Percentiles rank a stretch among this genome's conserved stretches.
These are phyloP conservation scores for Drechslerella stenobrocha DNA, from an alignment of 2,329 filamentous ascomycete genomes.

Conservation along the genomic window DNA sequence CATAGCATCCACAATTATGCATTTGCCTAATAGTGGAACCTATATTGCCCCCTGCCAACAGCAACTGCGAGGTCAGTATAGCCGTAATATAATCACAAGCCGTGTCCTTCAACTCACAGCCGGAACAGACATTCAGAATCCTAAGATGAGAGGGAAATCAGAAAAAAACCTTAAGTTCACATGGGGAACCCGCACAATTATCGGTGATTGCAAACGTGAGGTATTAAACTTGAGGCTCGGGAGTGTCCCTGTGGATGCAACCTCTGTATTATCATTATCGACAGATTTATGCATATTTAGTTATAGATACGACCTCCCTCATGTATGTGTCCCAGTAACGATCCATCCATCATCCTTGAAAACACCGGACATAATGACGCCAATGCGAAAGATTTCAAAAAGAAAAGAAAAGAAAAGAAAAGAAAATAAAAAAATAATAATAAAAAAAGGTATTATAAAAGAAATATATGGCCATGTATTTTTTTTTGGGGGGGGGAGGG, in stretches of 20 bases:
- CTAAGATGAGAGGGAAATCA: not conserved
- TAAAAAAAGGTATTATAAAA: not conserved
- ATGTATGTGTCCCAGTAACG: conserved; percentile 13
- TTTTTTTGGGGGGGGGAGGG: too few species aligned
- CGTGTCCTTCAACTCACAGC: not conserved
- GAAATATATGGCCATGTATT: not conserved
- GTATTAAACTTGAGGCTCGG: not conserved
- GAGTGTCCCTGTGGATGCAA: too few species aligned
- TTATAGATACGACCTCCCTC: conserved; percentile 25
- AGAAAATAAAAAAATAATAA: too few species aligned
- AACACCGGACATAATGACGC: not conserved
- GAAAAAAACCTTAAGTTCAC: not conserved
- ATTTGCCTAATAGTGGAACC: conserved; percentile 47
- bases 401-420: too few species aligned
- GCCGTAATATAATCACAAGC: conserved; percentile 33
- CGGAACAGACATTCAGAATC: too few species aligned
- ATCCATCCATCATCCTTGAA: not conserved
- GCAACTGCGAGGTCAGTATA: too few species aligned
- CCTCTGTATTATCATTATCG: conserved; percentile 31
- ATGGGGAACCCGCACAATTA: not conserved
- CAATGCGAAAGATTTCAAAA: not conserved
- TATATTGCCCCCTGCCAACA: too few species aligned
- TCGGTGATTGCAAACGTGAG: not conserved
- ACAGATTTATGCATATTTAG: not conserved
- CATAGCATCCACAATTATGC: conserved; percentile 26